phyloP scores from a whole-genome alignment of 768 basidiomycete species.

The Pleurotus ostreatus region DNA sequence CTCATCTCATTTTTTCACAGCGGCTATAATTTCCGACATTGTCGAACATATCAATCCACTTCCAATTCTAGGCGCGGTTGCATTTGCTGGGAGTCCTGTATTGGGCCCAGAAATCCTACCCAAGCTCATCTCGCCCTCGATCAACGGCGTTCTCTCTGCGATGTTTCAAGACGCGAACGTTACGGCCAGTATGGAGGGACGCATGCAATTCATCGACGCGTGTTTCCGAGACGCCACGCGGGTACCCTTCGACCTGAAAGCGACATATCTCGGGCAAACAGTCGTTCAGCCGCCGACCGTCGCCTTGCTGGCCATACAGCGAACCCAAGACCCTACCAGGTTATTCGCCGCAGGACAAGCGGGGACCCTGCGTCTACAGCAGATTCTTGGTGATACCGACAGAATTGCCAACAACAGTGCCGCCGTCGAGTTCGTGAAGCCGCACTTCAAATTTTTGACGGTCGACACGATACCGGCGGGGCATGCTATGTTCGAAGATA shows the following conservation, averaged over 20 bases:
- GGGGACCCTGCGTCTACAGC: not conserved
- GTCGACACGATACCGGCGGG: not conserved
- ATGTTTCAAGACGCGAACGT: constrained; percentile 20
- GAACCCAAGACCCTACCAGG: constrained; percentile 22
- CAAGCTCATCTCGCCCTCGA: constrained; percentile 10
- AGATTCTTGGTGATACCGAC: not conserved
- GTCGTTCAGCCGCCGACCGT: constrained; percentile 16
- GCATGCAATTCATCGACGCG: constrained; percentile 20
- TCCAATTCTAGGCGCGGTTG: constrained; percentile 25
- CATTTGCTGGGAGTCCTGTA: constrained; percentile 22
- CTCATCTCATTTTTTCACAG: constrained; percentile 11
- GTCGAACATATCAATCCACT: constrained; percentile 21
- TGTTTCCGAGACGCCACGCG: constrained; percentile 21
- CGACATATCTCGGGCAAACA: constrained; percentile 20
- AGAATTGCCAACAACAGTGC: not conserved
- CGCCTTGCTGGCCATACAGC: constrained; percentile 16
- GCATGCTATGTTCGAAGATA: constrained; percentile 5
- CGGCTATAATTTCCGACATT: constrained; percentile 25
- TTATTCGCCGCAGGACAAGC: constrained; percentile 13
- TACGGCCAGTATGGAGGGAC: constrained; percentile 14
- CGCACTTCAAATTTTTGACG: not conserved
- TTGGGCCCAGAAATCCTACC: constrained; percentile 15
- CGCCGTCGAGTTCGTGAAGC: not conserved
- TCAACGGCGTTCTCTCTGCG: constrained; percentile 11
- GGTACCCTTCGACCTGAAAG: constrained; percentile 21